Evolutionary conservation across 805 yeast genomes (phyloP), one percentile per base, ranked within the genome.

Genomic region (Phaffomyces thermotolerans): DNA sequence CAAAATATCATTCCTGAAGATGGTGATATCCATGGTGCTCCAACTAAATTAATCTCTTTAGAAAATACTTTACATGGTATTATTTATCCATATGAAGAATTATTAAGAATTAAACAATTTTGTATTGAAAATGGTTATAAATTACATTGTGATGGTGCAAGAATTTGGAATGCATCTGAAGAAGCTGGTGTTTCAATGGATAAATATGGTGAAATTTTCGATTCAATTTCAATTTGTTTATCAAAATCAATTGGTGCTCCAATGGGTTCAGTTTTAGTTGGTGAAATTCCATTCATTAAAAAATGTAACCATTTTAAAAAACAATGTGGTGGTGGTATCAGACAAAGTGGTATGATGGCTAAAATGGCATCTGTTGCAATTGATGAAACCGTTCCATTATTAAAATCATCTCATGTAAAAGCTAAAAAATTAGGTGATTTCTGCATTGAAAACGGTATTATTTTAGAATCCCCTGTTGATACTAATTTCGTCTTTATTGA

Each of bases 171-270:
- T 58, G 96, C 96, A 10, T 69, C 79, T 34, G 84, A 75, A 12
- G 90, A 75, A 24, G 77, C 87, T 9, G 50, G 45, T 9, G 50
- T 53, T 24, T 66, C 87, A 15, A 64, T 89, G 48, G 65, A 63
- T 17, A 86, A 86, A 55, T 88, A 81, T 62, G 84, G 95, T 52
- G 69, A 73, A 49, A 67, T 79, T 48, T 89, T 89, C 60, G 97
- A 89, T 64, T 79, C 93, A n/a, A 85, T 90, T 39, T 86, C 95
- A 14, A 72, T 90, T 40, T 90, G 97, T 63, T 65, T 90, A 41
- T 87, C 96, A 40, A 90, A 90, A 63, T 82, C 95, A 6, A 70
- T 89, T 56, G 96, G 96, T 47, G 96, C 96, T 1, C 96, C 97
- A 46, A 80, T 90, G 56, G 97, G 97, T 8, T 83, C 95, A 14